Evolutionary conservation across 2,329 filamentous ascomycete genomes (phyloP), one percentile per base, ranked within the genome.

Genomic region (Diplodia sapinea): DNA sequence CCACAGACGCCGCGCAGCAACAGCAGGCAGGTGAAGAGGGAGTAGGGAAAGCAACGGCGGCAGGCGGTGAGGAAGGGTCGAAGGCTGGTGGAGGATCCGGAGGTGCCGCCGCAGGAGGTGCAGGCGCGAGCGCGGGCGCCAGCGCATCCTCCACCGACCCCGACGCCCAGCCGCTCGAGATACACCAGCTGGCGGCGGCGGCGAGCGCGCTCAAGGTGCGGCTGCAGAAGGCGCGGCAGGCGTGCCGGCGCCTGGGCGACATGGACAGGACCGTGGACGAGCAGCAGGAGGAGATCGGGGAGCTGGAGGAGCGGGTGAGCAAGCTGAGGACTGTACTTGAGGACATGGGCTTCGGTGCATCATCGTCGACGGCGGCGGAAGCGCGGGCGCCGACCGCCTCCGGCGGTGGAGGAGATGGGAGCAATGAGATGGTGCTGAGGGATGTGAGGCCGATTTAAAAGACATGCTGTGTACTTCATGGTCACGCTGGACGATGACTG

Each of bases 161-260:
- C 13, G 65, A 67, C 23, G 43, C 66, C 12, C 75, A 70, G 38
- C 79, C 83, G 20, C 79, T 89, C 55, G 84, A 88, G 69, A 83
- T 87, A 70, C 96, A 96, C 77, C 91, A 96, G 72, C 86, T 98
- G 17, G 88, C 91, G 2, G 86, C 88, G 2, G 92, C 92, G 43
- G 91, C 92, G 1, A 91, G 93, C 74, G 86, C 87, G 43, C 84
- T 97, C 73, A 94, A 92, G 79, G 89, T 94, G 79, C 92, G 92
- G 79, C 86, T 98, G 68, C 90, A 93, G 77, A 90, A 89, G 72
- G 93, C 94, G 61, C 85, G 91, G 61, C 84, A 83, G 40, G 86
- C 89, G 72, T 82, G 93, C 64, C 83, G 85, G 74, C 81, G 82
- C 33, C 78, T 95, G 72, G 90, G 90, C 11, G 91, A 94, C 79